A percentile compares a stretch with the other conserved stretches of the same genome.
These are phyloP conservation scores for Babesia sp. DNA, from an alignment of 169 alveolate species.

Conservation along the genomic window DNA sequence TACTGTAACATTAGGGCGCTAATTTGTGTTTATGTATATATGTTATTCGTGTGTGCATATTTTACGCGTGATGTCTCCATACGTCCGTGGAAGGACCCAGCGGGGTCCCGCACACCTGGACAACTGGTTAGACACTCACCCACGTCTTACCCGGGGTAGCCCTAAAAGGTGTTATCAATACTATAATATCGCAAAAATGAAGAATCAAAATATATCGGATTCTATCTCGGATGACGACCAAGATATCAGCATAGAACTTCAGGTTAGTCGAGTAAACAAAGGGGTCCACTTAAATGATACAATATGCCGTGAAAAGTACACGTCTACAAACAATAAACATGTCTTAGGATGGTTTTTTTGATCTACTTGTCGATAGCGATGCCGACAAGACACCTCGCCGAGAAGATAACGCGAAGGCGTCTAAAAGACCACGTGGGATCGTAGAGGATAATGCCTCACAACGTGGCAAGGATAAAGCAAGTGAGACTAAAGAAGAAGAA, in stretches of 20 bases:
- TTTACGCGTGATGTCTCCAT: background rate
- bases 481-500: background rate
- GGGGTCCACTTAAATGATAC: no score
- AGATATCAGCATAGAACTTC: constrained; percentile 18
- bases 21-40: background rate
- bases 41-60: background rate
- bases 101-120: background rate
- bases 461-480: background rate
- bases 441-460: background rate
- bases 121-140: no score
- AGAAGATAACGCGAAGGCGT: background rate
- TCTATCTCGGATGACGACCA: constrained; percentile 27
- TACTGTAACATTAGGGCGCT: no score
- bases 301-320: no score
- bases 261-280: constrained; percentile 11
- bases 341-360: constrained; percentile 59
- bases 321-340: background rate
- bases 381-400: background rate
- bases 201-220: background rate
- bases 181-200: background rate
- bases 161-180: no score
- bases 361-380: constrained; percentile 12
- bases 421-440: no score
- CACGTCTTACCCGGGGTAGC: no score
- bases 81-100: background rate